A percentile compares a stretch with the other conserved stretches of the same genome.
phyloP scores from a whole-genome alignment of 768 basidiomycete genomes.

The Phanerochaete sordida region DNA sequence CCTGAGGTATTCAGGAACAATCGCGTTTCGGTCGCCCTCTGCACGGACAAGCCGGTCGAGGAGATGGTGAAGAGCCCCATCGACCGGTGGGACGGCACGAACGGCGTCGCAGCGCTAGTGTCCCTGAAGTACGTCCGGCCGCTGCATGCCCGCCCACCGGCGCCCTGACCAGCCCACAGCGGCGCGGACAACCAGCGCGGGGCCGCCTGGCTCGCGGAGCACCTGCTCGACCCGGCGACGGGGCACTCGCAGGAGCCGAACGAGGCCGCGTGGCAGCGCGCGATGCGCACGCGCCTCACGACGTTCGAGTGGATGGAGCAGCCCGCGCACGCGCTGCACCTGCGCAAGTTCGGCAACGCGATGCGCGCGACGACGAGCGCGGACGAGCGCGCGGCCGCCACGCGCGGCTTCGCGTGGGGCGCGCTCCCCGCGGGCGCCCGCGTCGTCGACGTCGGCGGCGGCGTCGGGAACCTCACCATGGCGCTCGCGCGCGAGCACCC shows the following conservation, averaged over 20 bases:
- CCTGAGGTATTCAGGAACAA: slow-evolving; percentile 30
- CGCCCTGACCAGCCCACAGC: neutral
- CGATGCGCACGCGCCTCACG: slow-evolving; percentile 9
- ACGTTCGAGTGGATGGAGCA: slow-evolving; percentile 9
- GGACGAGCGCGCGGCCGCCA: neutral
- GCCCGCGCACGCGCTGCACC: slow-evolving; percentile 9
- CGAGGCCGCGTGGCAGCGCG: slow-evolving; percentile 12
- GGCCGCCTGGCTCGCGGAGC: slow-evolving; percentile 16
- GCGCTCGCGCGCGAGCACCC: slow-evolving; percentile 18
- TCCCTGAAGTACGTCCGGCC: neutral
- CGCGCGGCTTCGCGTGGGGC: slow-evolving; percentile 23
- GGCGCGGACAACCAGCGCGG: neutral
- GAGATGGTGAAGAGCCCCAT: neutral
- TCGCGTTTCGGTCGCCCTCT: slow-evolving; percentile 17
- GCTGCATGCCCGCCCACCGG: no score
- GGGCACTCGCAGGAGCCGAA: slow-evolving; percentile 15
- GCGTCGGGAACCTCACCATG: slow-evolving; percentile 24
- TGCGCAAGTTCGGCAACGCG: slow-evolving; percentile 2
- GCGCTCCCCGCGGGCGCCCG: slow-evolving; percentile 16
- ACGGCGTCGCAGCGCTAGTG: neutral
- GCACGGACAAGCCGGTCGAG: slow-evolving; percentile 17
- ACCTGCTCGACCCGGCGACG: slow-evolving; percentile 19
- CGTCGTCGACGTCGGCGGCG: slow-evolving; percentile 33
- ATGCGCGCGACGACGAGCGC: slow-evolving; percentile 1
- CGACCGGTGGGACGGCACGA: slow-evolving; percentile 6